These are phyloP conservation scores for Rhodocollybia butyracea DNA, from an alignment of 768 basidiomycete species.

Conservation along the genomic window DNA sequence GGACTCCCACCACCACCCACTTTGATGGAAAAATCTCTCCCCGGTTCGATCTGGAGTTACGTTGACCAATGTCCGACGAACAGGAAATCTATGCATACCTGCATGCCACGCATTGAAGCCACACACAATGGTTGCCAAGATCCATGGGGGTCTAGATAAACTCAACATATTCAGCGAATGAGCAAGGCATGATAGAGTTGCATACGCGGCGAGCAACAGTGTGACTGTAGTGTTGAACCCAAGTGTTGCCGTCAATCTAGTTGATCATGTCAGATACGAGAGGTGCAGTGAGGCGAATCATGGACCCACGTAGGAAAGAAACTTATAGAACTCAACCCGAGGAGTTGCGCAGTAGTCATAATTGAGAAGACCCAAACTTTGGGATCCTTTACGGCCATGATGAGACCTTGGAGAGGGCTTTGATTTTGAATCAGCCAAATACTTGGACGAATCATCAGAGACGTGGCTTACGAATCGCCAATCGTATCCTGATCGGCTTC, in stretches of 20 bases:
- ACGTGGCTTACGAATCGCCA: constrained; percentile 50
- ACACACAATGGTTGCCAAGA: constrained; percentile 5
- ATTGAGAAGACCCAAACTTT: constrained; percentile 52
- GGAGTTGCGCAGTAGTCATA: constrained; percentile 45
- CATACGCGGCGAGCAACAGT: constrained; percentile 9
- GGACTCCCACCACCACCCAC: constrained; percentile 37
- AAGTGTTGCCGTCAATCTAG: constrained; percentile 3
- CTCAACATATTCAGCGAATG: neutral
- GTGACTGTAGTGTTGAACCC: constrained; percentile 7
- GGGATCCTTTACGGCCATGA: constrained; percentile 54
- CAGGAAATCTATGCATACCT: neutral
- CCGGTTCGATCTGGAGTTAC: constrained; percentile 34
- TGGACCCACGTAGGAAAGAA: constrained; percentile 51
- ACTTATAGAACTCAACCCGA: constrained; percentile 57
- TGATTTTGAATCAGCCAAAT: neutral
- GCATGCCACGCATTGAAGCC: constrained; percentile 9
- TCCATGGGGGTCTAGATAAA: constrained; percentile 10
- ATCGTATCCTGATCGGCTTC: constrained; percentile 62
- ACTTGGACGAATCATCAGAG: neutral
- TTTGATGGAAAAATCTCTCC: constrained; percentile 44
- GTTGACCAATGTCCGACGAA: neutral
- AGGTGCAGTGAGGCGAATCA: neutral
- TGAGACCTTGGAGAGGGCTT: constrained; percentile 51
- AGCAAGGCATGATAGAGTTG: neutral
- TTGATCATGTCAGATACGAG: neutral